A percentile compares a stretch with the other conserved stretches of the same genome.
These are phyloP conservation scores for Musa troglodytarum DNA, from an alignment of 176 grass and related monocot genomes.

Conservation along the genomic window DNA sequence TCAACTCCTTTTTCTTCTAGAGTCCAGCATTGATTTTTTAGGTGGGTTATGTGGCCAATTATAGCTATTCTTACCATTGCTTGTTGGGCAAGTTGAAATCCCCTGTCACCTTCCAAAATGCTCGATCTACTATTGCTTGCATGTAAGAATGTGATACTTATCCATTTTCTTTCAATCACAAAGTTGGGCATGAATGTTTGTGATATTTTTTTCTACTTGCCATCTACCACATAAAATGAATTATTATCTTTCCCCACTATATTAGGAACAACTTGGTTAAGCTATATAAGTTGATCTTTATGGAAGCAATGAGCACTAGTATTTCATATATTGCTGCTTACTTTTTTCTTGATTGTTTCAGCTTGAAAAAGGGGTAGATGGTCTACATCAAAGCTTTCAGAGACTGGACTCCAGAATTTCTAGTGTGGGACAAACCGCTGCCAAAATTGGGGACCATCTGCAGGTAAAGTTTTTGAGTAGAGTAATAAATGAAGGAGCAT, in stretches of 20 bases:
- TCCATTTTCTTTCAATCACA: too few relatives aligned
- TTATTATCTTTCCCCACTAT: neutral
- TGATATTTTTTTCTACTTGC: neutral
- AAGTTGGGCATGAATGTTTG: too few relatives aligned
- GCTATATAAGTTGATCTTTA: neutral
- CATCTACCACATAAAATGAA: neutral
- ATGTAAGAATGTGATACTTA: too few relatives aligned
- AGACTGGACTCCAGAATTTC: conserved; percentile 96
- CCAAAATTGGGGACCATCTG: conserved; percentile 99
- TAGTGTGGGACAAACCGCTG: conserved; percentile 97
- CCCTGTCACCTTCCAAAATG: too few relatives aligned
- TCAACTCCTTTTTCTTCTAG: too few relatives aligned
- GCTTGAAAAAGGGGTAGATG: conserved; percentile 98
- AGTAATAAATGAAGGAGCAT: neutral
- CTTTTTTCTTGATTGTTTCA: conserved; percentile 35
- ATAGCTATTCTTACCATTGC: too few relatives aligned
- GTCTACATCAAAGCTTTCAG: conserved; percentile 91
- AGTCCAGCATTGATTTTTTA: too few relatives aligned
- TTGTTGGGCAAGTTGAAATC: too few relatives aligned
- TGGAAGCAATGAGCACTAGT: neutral
- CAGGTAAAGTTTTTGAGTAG: conserved; percentile 48
- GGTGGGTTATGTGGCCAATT: too few relatives aligned
- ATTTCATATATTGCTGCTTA: neutral
- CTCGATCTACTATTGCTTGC: too few relatives aligned
- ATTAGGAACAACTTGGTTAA: too few relatives aligned